Base-by-base conservation (phyloP, 805 yeast species). In the Candida qinlingensis region DNA sequence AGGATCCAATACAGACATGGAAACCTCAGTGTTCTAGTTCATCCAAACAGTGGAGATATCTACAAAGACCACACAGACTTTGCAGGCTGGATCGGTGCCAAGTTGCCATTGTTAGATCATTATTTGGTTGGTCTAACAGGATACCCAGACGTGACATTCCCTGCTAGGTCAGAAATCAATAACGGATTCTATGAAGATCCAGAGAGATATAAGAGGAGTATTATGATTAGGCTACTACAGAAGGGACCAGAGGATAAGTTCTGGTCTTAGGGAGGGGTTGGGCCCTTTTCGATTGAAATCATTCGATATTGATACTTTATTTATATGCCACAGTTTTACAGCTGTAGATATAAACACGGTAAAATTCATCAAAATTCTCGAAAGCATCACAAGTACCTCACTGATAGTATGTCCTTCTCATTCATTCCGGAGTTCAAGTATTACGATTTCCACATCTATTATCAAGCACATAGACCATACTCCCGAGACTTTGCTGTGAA, bases 381-480 rank as follows among this genome's bases (percentile, higher is more conserved):
- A 19, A 19, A 3, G 19, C 2, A 19, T 3, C 19, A 19, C 3
- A 19, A 19, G 19, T 19, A 19, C 19, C 19, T 19, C 19, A 19
- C 19, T 19, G 19, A 19, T 19, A 19, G 19, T 19, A 19, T 19
- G 19, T 19, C 19, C 19, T 19, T 19, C 19, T 19, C 19, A 19
- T 41, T 44, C 35, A 44, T 30, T 30, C 39, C 36, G 2, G 42
- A 43, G 25, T 27, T 66, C 27, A 39, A 44, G 7, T 71, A 77
- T 25, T 78, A 73, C 58, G 82, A 77, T 57, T 66, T 78, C 53
- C 83, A 77, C 56, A 73, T 79, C 5, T 78, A 77, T 60, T 77
- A 73, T 71, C 64, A 68, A 53, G 60, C 65, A 42, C 62, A 62
- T 42, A 58, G 58, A 50, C 54, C 61, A 11, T 52, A 44, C 8